Percentiles rank a stretch among this genome's conserved stretches.
Evolutionary conservation across 116 monocot species (phyloP).

Genomic region (Phalaenopsis hybrid): DNA sequence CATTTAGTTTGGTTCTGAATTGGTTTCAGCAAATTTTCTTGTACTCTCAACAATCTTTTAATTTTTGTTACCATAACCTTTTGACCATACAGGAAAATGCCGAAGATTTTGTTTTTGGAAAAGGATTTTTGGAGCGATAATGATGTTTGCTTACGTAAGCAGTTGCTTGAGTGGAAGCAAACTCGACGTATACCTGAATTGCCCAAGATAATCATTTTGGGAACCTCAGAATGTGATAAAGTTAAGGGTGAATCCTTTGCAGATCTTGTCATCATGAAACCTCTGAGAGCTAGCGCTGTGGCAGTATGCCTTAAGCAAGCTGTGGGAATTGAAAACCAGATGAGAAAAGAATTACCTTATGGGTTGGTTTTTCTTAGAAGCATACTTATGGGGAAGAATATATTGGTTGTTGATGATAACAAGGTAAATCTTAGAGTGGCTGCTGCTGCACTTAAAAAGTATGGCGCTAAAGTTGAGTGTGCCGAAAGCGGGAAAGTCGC

Average conservation of each 20-base stretch:
- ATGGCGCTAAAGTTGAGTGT: constrained; percentile 80
- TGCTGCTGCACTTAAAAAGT: constrained; percentile 76
- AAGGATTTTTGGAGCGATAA: constrained; percentile 44
- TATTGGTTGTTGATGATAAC: constrained; percentile 96
- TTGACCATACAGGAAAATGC: constrained; percentile 5
- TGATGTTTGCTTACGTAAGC: constrained; percentile 16
- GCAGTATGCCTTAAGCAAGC: constrained; percentile 70
- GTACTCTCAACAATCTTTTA: neutral
- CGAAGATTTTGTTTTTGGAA: constrained; percentile 56
- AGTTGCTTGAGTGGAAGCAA: constrained; percentile 32
- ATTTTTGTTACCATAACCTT: neutral
- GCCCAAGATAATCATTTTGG: constrained; percentile 61
- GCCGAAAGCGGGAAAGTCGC: constrained; percentile 89
- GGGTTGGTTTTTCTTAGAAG: constrained; percentile 41
- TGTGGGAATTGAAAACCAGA: constrained; percentile 37
- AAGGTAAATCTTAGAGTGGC: constrained; percentile 86
- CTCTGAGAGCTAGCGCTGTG: constrained; percentile 68
- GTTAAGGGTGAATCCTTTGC: constrained; percentile 24
- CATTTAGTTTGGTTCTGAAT: neutral
- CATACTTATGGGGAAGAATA: constrained; percentile 68
- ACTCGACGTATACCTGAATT: constrained; percentile 16
- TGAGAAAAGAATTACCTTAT: constrained; percentile 33
- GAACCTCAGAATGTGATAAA: constrained; percentile 54
- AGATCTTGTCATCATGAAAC: constrained; percentile 64
- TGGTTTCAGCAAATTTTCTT: neutral